Evolutionary conservation across 2,329 filamentous ascomycete genomes (phyloP).

Genomic region (Trichoderma oligosporum): DNA sequence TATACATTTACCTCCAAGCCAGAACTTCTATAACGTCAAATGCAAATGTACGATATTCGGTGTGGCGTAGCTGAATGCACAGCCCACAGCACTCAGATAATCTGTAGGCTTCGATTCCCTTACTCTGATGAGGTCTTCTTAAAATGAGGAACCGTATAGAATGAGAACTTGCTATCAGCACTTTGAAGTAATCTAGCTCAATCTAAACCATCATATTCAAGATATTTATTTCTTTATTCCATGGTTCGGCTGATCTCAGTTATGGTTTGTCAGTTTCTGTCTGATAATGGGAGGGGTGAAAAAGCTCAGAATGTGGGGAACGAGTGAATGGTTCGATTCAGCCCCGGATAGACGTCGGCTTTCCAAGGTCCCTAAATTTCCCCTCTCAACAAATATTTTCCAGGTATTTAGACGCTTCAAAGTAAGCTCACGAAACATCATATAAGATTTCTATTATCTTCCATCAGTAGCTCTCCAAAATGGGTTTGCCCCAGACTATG

Average conservation of each 20-base stretch:
- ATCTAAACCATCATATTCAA: not conserved
- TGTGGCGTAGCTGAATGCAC: too few species aligned
- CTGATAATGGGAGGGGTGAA: not conserved
- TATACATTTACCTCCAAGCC: too few species aligned
- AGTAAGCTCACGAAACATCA: not conserved
- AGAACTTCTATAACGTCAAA: too few species aligned
- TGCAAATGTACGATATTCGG: too few species aligned
- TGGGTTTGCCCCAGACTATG: slow-evolving; percentile 58
- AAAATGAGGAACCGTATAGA: too few species aligned
- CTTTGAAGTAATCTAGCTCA: not conserved
- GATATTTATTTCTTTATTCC: not conserved
- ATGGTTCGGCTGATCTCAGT: not conserved
- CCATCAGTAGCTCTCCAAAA: slow-evolving; percentile 11
- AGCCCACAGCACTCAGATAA: too few species aligned
- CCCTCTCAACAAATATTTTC: not conserved
- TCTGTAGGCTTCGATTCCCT: too few species aligned
- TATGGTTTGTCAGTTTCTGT: not conserved
- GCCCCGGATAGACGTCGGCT: slow-evolving; percentile 5
- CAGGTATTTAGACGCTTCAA: too few species aligned
- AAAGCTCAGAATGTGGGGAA: slow-evolving; percentile 4
- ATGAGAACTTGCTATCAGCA: not conserved
- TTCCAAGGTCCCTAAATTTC: not conserved
- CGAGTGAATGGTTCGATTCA: not conserved
- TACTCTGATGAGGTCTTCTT: too few species aligned
- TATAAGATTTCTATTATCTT: not conserved